phyloP scores from a whole-genome alignment of 352 stramenopile species.

The Pythium coloratum region DNA sequence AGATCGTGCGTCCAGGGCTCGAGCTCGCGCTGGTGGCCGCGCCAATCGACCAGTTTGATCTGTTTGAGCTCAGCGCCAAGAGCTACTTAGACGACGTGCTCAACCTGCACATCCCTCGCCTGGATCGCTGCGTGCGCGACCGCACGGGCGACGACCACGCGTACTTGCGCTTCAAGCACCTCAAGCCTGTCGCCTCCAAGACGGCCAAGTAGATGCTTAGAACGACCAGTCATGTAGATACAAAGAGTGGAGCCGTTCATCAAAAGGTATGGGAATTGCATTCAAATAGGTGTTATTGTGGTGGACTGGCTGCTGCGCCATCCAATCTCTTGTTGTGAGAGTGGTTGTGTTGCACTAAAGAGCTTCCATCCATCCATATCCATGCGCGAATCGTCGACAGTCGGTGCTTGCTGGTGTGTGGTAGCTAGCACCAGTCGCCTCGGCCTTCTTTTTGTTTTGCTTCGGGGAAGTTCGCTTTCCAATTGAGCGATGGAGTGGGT shows the following conservation, averaged over 20 bases:
- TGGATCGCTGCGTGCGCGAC: constrained; percentile 82
- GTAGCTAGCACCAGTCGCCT: background rate
- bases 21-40: constrained; percentile 66
- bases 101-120: constrained; percentile 68
- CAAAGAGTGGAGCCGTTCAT: background rate
- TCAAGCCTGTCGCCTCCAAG: constrained; percentile 39
- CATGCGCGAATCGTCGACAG: background rate
- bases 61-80: constrained; percentile 55
- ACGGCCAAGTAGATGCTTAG: constrained; percentile 7
- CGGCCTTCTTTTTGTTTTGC: constrained; percentile 6
- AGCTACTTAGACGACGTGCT: constrained; percentile 82
- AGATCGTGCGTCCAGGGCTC: constrained; percentile 69
- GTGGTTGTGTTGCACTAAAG: background rate
- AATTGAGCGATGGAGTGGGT: constrained; percentile 18
- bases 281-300: background rate
- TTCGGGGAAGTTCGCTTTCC: constrained; percentile 14
- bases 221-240: background rate
- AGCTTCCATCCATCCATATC: background rate
- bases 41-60: constrained; percentile 59
- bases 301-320: background rate
- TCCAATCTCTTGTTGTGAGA: background rate
- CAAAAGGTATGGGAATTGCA: background rate
- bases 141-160: constrained; percentile 76
- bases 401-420: background rate
- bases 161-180: constrained; percentile 85